phyloP scores from a whole-genome alignment of 2,329 filamentous ascomycete genomes.

The Tolypocladium paradoxum region DNA sequence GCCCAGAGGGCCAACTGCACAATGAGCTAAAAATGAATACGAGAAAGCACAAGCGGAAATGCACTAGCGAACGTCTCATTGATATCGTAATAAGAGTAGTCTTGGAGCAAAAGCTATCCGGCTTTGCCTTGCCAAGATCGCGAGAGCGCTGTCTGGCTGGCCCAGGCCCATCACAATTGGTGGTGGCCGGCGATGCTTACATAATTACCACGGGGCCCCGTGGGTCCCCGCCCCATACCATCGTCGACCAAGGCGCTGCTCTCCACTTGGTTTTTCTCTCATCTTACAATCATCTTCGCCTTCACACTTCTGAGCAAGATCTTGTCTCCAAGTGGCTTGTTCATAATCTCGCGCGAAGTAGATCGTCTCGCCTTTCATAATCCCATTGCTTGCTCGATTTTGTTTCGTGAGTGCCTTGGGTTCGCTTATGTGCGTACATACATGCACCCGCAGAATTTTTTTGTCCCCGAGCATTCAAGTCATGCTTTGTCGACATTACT shows the following conservation, averaged over 20 bases:
- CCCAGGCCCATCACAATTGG: too few species aligned
- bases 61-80: not conserved
- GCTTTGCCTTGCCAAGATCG: not conserved
- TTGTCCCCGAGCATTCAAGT: not conserved
- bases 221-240: too few species aligned
- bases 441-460: not conserved
- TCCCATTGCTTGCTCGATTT: slow-evolving; percentile 38
- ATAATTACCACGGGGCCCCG: too few species aligned
- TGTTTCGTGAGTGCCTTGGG: slow-evolving; percentile 37
- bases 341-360: slow-evolving; percentile 41
- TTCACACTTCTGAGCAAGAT: slow-evolving; percentile 23
- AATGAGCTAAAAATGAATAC: not conserved
- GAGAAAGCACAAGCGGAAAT: not conserved
- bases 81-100: not conserved
- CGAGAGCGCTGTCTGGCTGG: not conserved
- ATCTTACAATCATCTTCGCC: slow-evolving; percentile 37
- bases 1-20: not conserved
- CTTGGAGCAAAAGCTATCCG: not conserved
- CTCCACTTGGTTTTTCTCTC: slow-evolving; percentile 19
- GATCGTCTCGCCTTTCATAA: slow-evolving; percentile 49
- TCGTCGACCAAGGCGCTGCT: not conserved
- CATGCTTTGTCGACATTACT: not conserved
- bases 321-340: slow-evolving; percentile 26
- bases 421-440: slow-evolving; percentile 54
- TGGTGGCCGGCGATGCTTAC: too few species aligned